Base-by-base conservation (phyloP, 2,329 filamentous ascomycete genomes). In the Phaeosphaeria sp. region DNA sequence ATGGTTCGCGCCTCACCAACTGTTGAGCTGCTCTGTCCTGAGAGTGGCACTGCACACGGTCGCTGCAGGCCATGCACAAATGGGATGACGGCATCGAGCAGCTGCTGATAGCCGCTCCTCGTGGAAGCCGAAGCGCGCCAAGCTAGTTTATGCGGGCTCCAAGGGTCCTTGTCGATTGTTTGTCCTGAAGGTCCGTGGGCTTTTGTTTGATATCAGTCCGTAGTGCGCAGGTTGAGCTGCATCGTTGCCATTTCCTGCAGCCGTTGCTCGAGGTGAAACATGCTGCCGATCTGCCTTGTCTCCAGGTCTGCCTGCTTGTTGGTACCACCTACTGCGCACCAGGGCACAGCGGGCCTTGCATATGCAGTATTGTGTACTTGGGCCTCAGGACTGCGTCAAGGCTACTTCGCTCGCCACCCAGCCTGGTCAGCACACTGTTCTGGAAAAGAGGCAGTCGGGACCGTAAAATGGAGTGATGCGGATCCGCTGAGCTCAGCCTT, bases 81-180 rank as follows among this genome's bases (percentile, higher is more conserved):
- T 39, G 36, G 36, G 43, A 65, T 65, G 60, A 65, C 62, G 62
- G 57, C 62, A 65, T 65, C 45, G 50, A 50, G 51, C 60, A 42
- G 59, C 46, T 30, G 53, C 18, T 49, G 43, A 36, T 36, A 17
- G 42, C 45, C 50, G 43, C 33, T 22, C 49, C 36, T 53, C 33
- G 44, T 51, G 27, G 40, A 44, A 51, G 45, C 56, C 52, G 33
- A 40, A 20, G 46, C 18, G 52, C 59, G 36, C 36, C 61, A 55
- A 57, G 59, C 17, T 18, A 49, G 18, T 24, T 11, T n/a, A 18
- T 39, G 51, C 51, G 39, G 20, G 43, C 22, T 17, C 43, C 9
- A 45, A 45, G 20, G 43, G 43, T 45, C 43, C 43, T 13, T 24
- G 39, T 42, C 6, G 17, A 42, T 20, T 42, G 43, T 24, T 22